Evolutionary conservation across 2,329 filamentous ascomycete species (phyloP).

Genomic region (Colletotrichum horii): DNA sequence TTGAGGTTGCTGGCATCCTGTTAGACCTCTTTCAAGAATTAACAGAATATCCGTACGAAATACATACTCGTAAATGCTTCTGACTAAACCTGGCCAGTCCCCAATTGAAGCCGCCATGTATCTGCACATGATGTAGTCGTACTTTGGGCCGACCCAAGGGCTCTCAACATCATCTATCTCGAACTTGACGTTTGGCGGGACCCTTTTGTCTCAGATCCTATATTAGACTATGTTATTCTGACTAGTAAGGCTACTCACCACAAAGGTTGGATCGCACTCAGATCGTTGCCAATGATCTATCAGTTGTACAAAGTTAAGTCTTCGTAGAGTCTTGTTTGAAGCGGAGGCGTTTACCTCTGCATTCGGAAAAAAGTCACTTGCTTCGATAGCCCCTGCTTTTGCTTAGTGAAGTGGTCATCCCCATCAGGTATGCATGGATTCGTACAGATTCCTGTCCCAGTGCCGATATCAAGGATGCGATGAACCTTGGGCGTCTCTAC

Average conservation of each 20-base stretch:
- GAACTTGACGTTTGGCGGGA: conserved; percentile 39
- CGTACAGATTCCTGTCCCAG: conserved; percentile 46
- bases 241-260: conserved; percentile 21
- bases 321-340: conserved; percentile 27
- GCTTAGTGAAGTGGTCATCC: not conserved
- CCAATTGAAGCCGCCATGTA: conserved; percentile 35
- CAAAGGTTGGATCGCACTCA: conserved; percentile 33
- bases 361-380: conserved; percentile 35
- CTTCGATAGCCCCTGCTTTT: conserved; percentile 38
- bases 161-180: conserved; percentile 41
- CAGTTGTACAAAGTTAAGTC: conserved; percentile 39
- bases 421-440: too few relatives aligned
- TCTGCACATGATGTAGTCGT: conserved; percentile 42
- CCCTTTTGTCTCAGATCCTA: conserved; percentile 14
- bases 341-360: conserved; percentile 20
- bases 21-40: not conserved
- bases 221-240: not conserved
- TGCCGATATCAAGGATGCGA: conserved; percentile 46
- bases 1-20: conserved; percentile 31
- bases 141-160: conserved; percentile 28
- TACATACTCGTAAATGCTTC: conserved; percentile 26
- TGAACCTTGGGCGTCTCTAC: conserved; percentile 31
- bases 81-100: conserved; percentile 32
- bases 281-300: conserved; percentile 33
- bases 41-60: not conserved